These are phyloP conservation scores for Pseudogymnoascus sp. DNA, from an alignment of 2,329 filamentous ascomycete genomes.

Conservation along the genomic window DNA sequence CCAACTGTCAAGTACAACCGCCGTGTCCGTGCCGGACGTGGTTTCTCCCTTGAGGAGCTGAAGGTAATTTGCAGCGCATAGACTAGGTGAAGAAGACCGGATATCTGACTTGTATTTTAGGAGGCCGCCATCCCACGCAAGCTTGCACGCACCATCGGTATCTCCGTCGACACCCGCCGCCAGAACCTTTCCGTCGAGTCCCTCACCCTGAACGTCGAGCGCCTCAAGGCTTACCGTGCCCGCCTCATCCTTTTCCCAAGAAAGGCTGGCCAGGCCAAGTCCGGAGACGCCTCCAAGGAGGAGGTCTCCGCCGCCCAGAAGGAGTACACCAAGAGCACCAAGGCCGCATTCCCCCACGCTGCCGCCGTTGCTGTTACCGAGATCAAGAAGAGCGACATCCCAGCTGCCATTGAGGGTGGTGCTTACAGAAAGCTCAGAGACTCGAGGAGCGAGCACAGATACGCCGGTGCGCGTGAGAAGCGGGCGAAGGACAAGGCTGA, in stretches of 20 bases:
- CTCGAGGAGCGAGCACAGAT: constrained; percentile 73
- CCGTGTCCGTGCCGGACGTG: constrained; percentile 89
- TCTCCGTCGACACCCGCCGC: constrained; percentile 91
- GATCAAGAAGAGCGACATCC: constrained; percentile 75
- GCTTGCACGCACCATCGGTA: constrained; percentile 91
- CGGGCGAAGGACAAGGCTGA: constrained; percentile 80
- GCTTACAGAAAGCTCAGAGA: constrained; percentile 82
- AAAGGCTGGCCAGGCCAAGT: constrained; percentile 88
- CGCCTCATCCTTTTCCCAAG: constrained; percentile 97
- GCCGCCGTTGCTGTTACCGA: constrained; percentile 57
- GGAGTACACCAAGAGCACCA: constrained; percentile 47
- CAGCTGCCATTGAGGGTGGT: constrained; percentile 66
- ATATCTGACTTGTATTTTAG: constrained; percentile 37
- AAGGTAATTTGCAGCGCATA: constrained; percentile 57
- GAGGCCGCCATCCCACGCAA: constrained; percentile 93
- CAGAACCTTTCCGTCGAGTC: constrained; percentile 96
- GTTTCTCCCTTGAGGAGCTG: constrained; percentile 94
- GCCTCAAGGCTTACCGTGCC: constrained; percentile 95
- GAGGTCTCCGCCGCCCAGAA: constrained; percentile 58
- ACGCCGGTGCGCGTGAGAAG: constrained; percentile 84
- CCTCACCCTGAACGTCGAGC: constrained; percentile 88
- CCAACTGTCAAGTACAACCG: constrained; percentile 99
- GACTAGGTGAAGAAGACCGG: constrained; percentile 7
- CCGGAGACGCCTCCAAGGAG: constrained; percentile 78
- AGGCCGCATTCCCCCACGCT: constrained; percentile 62